These are phyloP conservation scores for Porpolomopsis calyptriformis DNA, from an alignment of 768 basidiomycete genomes.

Conservation along the genomic window DNA sequence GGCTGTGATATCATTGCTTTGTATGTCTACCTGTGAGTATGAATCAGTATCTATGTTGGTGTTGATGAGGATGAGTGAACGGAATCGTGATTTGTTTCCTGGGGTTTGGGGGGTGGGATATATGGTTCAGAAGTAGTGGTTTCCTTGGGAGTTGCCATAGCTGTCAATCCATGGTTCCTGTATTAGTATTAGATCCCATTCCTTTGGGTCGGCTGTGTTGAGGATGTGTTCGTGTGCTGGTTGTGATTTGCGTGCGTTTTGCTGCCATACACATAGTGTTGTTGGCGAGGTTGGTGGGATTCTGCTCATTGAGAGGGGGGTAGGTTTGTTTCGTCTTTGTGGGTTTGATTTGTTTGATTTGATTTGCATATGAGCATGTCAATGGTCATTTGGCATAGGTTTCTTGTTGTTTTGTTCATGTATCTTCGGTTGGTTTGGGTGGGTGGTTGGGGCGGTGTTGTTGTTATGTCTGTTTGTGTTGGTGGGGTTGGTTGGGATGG, in stretches of 20 bases:
- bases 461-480: too few species aligned
- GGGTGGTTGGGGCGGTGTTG: too few species aligned
- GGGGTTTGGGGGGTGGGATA: neutral
- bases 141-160: slow-evolving; percentile 9
- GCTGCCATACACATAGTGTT: slow-evolving; percentile 18
- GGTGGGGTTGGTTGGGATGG: too few species aligned
- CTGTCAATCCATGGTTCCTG: slow-evolving; percentile 24
- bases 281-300: neutral
- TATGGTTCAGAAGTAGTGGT: neutral
- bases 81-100: neutral
- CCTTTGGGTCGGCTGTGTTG: slow-evolving; percentile 1
- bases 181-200: slow-evolving; percentile 19
- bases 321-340: neutral
- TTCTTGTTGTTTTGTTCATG: too few species aligned
- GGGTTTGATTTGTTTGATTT: neutral
- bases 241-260: slow-evolving; percentile 20
- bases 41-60: neutral
- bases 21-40: neutral
- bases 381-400: neutral
- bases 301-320: neutral
- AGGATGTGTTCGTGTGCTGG: slow-evolving; percentile 12
- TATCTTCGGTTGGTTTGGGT: too few species aligned
- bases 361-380: neutral
- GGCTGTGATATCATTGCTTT: slow-evolving; percentile 16
- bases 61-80: neutral